These are phyloP conservation scores for Clonostachys rosea DNA, from an alignment of 2,329 filamentous ascomycete genomes.

Conservation along the genomic window DNA sequence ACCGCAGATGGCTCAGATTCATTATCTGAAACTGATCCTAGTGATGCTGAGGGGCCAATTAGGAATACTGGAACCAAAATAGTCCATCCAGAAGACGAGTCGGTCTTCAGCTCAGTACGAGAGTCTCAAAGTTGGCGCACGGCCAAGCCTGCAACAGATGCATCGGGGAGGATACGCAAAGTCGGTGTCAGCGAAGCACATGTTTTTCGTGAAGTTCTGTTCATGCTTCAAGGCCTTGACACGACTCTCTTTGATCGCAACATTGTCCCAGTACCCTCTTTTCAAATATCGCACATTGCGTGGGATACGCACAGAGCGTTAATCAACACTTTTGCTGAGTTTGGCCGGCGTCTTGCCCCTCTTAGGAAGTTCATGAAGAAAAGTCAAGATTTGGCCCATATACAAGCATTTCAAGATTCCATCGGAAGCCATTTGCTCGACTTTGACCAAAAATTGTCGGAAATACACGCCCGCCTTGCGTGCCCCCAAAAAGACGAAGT, in stretches of 20 bases:
- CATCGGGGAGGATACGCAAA: constrained; percentile 25
- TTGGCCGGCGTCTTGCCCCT: constrained; percentile 35
- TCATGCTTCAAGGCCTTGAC: constrained; percentile 77
- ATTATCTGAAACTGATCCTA: constrained; percentile 21
- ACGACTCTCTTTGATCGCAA: constrained; percentile 63
- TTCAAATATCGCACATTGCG: constrained; percentile 42
- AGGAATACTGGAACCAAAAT: constrained; percentile 8
- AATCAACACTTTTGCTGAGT: constrained; percentile 39
- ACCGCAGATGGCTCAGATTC: background rate
- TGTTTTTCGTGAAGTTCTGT: constrained; percentile 70
- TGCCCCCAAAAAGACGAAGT: constrained; percentile 50
- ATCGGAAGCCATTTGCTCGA: constrained; percentile 49
- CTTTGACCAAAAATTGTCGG: constrained; percentile 56
- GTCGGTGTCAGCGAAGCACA: constrained; percentile 64
- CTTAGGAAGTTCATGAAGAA: constrained; percentile 38
- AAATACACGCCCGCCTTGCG: constrained; percentile 57
- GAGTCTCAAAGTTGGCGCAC: constrained; percentile 27
- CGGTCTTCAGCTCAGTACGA: constrained; percentile 20
- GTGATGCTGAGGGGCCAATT: constrained; percentile 14
- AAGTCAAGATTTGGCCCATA: constrained; percentile 46
- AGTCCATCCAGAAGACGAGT: constrained; percentile 22
- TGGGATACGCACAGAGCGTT: constrained; percentile 45
- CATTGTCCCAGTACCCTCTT: constrained; percentile 29
- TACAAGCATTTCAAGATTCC: constrained; percentile 69
- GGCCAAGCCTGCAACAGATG: constrained; percentile 24